Percentiles rank a stretch among this genome's conserved stretches.
Evolutionary conservation across 805 yeast genomes (phyloP).

Genomic region (Zygosaccharomyces rouxii): DNA sequence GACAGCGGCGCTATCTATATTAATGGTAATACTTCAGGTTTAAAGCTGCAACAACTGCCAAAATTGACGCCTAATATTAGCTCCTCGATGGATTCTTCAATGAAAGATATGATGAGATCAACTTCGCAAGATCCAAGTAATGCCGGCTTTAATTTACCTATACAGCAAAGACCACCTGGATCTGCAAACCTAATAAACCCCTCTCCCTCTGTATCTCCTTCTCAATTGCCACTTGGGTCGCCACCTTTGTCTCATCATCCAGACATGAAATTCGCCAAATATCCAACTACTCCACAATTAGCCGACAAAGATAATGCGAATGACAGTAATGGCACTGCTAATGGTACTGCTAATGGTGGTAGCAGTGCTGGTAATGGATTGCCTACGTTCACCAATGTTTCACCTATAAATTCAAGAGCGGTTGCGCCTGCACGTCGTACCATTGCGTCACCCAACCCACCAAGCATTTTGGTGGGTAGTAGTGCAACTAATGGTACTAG

Average conservation of each 20-base stretch:
- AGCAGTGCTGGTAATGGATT: not conserved
- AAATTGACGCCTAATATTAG: slow-evolving; percentile 16
- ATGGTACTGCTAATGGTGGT: not conserved
- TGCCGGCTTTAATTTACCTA: slow-evolving; percentile 6
- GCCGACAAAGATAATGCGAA: slow-evolving; percentile 3
- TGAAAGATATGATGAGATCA: slow-evolving; percentile 24
- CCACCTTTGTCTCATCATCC: slow-evolving; percentile 8
- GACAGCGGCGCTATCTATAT: slow-evolving; percentile 18
- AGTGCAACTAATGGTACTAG: slow-evolving; percentile 4
- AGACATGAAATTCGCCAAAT: slow-evolving; percentile 14
- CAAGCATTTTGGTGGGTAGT: slow-evolving; percentile 4
- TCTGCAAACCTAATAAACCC: slow-evolving; percentile 22
- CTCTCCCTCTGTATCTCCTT: slow-evolving; percentile 11
- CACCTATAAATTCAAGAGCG: slow-evolving; percentile 7
- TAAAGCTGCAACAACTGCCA: slow-evolving; percentile 23
- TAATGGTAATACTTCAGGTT: slow-evolving; percentile 23
- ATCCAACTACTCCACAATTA: slow-evolving; percentile 30
- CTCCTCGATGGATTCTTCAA: slow-evolving; percentile 20
- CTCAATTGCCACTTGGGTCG: slow-evolving; percentile 4
- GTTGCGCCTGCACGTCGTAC: slow-evolving; percentile 2
- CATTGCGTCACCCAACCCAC: slow-evolving; percentile 3
- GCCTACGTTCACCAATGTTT: not conserved
- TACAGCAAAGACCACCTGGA: slow-evolving; percentile 16
- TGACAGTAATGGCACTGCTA: not conserved
- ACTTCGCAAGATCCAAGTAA: slow-evolving; percentile 8